Evolutionary conservation across 2,329 filamentous ascomycete genomes (phyloP).

Genomic region (Paracamarosporium sp.): DNA sequence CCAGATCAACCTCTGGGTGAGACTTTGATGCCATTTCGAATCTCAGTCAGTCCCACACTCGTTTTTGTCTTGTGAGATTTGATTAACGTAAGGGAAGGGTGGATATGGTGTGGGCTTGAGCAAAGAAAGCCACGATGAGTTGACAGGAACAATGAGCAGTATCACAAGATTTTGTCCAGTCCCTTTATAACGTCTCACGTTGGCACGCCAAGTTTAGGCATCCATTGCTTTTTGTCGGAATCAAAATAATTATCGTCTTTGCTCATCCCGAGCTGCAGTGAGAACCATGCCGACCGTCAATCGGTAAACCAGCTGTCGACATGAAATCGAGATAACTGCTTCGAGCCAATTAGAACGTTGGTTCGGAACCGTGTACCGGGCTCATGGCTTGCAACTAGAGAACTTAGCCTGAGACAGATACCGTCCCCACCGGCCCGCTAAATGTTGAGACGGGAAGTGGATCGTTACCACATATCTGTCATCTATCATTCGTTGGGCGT

Average conservation of each 20-base stretch:
- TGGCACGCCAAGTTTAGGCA: neutral
- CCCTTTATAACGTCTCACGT: neutral
- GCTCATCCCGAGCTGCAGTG: neutral
- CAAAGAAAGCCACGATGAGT: neutral
- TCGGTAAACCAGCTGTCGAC: neutral
- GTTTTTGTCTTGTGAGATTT: neutral
- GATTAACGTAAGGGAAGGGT: neutral
- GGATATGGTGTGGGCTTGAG: neutral
- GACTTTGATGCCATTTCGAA: constrained; percentile 18
- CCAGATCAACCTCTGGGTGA: constrained; percentile 21
- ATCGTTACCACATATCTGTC: neutral
- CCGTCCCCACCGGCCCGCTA: constrained; percentile 5
- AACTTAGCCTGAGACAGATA: neutral
- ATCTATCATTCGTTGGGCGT: neutral
- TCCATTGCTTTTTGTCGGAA: neutral
- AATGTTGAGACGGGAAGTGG: neutral
- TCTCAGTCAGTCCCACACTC: neutral
- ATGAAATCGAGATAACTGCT: neutral
- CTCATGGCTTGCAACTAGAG: neutral
- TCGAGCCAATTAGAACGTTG: neutral
- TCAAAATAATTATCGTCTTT: neutral
- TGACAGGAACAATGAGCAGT: neutral
- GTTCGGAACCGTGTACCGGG: neutral
- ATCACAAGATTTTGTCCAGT: neutral
- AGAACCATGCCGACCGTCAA: neutral